Conservation (phyloP, 129 eudicot species). For the Pseudognaphalium luteoalbum region DNA sequence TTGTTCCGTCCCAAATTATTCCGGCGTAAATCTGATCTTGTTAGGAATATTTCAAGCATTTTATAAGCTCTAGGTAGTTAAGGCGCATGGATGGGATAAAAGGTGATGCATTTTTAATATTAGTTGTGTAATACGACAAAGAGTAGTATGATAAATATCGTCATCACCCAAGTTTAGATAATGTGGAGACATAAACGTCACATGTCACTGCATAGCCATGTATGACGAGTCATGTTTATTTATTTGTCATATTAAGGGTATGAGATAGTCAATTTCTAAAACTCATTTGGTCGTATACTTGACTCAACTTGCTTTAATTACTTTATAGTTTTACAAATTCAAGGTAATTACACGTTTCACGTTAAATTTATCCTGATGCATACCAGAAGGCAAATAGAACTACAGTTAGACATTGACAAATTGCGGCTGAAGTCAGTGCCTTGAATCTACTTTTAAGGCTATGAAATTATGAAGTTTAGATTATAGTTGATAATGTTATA, state of each 20-base stretch:
- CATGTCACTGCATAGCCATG: constrained; percentile 16
- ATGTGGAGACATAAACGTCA: not conserved
- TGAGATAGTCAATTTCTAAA: not conserved
- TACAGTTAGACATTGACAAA: not conserved
- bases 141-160: not conserved
- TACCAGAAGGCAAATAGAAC: not conserved
- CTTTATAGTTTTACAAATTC: not conserved
- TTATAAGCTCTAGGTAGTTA: not conserved
- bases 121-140: not conserved
- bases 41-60: not conserved
- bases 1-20: not conserved
- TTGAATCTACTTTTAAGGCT: too few relatives aligned
- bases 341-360: not conserved
- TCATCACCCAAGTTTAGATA: constrained; percentile 3
- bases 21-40: not conserved
- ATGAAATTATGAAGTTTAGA: too few relatives aligned
- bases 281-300: not conserved
- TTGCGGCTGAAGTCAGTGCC: not conserved
- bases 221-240: not conserved
- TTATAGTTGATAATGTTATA: too few relatives aligned
- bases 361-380: not conserved
- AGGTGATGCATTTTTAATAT: constrained; percentile 4
- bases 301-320: not conserved
- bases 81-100: constrained; percentile 3
- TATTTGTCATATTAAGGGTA: not conserved